Evolutionary conservation across 306 rosid species (phyloP), one percentile per base, ranked within the genome.

Genomic region (Inga leiocalycina): DNA sequence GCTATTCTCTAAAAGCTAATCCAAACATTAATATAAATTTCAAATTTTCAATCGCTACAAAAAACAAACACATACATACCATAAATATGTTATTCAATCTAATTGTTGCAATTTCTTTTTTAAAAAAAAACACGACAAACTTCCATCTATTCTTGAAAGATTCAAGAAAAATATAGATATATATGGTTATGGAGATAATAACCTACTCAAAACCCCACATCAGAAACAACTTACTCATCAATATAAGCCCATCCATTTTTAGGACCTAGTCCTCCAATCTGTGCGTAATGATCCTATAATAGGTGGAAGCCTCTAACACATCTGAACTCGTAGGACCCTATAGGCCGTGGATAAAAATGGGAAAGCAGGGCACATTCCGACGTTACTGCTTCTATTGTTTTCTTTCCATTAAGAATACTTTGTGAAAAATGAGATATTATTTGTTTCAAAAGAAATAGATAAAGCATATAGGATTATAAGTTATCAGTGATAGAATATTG

Each of bases 301-400:
- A 57, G 62, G 9, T 19, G 41, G 32, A 41, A 82, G 69, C 10
- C 67, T 45, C 32, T n/a, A 46, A 34, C 44, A 81, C 27, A 74
- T 20, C 11, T 81, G 66, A 74, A 34, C 67, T 37, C 79, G 52
- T 62, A 44, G 34, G 34, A 32, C 10, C 6, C 43, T 32, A 6
- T 32, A 4, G 71, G 20, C 49, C 82, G n/a, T n/a, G 12, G 51
- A 78, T 32, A 30, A 13, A 27, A 62, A 27, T 1, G 39, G 69
- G 69, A 62, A 64, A 27, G 44, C 51, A 72, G 24, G 35, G 57
- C 45, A 27, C 12, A 34, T 49, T 66, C 46, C 19, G 54, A 78
- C 4, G 32, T 76, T 74, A 51, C 75, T 41, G 62, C 49, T 74
- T 83, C 66, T 32, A 48, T 35, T 59, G 17, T 77, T 70, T 44